Percentiles rank a stretch among this genome's conserved stretches.
phyloP scores from a whole-genome alignment of 2,329 filamentous ascomycete genomes.

The Setomelanomma holmii region DNA sequence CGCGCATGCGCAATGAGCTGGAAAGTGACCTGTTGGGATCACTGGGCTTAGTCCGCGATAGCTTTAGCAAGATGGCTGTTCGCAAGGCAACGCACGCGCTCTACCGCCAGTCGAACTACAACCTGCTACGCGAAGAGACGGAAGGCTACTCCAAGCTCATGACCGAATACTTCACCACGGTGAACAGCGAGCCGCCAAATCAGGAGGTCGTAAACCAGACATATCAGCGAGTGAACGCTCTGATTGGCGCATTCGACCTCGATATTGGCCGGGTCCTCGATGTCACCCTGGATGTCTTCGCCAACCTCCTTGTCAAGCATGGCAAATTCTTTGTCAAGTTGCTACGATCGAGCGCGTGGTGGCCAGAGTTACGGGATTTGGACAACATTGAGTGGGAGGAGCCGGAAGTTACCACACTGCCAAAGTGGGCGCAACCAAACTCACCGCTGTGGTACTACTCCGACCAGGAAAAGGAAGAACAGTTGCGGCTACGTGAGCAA shows the following conservation, averaged over 20 bases:
- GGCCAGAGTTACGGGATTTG: conserved; percentile 73
- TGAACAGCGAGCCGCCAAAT: conserved; percentile 74
- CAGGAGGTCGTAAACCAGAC: conserved; percentile 81
- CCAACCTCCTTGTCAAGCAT: conserved; percentile 90
- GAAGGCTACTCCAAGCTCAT: conserved; percentile 97
- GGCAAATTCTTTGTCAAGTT: conserved; percentile 95
- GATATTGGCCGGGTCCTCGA: conserved; percentile 95
- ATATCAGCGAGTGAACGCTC: conserved; percentile 89
- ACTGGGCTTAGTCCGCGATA: conserved; percentile 82
- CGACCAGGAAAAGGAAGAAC: conserved; percentile 71
- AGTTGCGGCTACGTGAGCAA: conserved; percentile 63
- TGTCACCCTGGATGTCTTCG: conserved; percentile 93
- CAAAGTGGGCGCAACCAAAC: conserved; percentile 81
- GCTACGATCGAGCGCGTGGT: conserved; percentile 92
- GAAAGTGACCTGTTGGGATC: conserved; percentile 78
- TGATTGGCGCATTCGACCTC: conserved; percentile 96
- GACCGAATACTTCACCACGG: conserved; percentile 92
- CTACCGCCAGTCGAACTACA: conserved; percentile 97
- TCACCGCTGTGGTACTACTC: conserved; percentile 68
- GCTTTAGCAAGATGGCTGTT: conserved; percentile 82
- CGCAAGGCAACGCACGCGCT: conserved; percentile 91
- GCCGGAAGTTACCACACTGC: conserved; percentile 71
- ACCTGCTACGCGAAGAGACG: conserved; percentile 90
- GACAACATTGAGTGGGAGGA: conserved; percentile 57
- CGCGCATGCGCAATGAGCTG: conserved; percentile 80